Conservation (phyloP, 345 rosid genomes). For the Heritiera fomes region DNA sequence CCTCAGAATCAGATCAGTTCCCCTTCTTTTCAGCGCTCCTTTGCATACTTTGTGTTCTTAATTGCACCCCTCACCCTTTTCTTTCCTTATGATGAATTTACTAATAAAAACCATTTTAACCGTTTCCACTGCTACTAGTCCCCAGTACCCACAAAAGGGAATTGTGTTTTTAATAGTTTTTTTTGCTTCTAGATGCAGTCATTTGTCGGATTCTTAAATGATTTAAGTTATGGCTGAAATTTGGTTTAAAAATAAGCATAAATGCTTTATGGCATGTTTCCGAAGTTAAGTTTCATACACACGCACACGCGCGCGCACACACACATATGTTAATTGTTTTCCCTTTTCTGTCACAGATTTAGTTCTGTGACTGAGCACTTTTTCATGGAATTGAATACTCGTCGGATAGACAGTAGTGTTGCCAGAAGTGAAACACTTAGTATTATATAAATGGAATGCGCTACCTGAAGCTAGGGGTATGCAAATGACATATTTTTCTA, state of each 20-base stretch:
- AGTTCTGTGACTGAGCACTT: constrained; percentile 96
- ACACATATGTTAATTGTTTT: constrained; percentile 6
- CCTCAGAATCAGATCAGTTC: background rate
- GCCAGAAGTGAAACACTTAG: constrained; percentile 92
- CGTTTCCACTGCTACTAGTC: background rate
- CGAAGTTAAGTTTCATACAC: background rate
- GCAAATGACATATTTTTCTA: constrained; percentile 28
- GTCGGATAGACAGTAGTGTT: constrained; percentile 77
- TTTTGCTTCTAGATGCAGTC: background rate
- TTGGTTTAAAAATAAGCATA: background rate
- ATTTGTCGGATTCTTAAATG: background rate
- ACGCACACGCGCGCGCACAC: too few species aligned
- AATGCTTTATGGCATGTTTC: constrained; percentile 10
- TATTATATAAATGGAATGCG: constrained; percentile 98
- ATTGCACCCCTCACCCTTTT: background rate
- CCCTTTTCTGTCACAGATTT: constrained; percentile 56
- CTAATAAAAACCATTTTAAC: too few species aligned
- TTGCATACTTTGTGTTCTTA: background rate
- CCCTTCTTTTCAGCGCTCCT: background rate
- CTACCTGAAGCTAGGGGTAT: constrained; percentile 95
- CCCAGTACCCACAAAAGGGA: background rate
- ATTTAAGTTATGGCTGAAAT: too few species aligned
- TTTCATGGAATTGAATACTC: constrained; percentile 89
- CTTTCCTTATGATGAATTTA: background rate
- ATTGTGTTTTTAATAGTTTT: background rate